Conservation (phyloP, 2,329 filamentous ascomycete genomes). For the Nemania serpens region DNA sequence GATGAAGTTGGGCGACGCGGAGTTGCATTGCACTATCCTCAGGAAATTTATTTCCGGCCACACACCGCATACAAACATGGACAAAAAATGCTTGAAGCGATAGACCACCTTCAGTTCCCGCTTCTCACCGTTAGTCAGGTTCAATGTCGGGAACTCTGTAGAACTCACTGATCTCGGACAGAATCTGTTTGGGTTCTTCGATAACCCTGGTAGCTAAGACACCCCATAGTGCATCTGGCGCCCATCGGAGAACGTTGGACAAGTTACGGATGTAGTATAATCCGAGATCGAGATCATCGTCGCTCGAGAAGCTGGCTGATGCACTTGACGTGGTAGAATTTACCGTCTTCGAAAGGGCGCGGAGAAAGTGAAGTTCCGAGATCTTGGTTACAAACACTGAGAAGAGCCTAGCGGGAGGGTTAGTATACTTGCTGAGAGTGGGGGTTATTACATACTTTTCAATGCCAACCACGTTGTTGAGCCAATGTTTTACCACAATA, state of each 20-base stretch:
- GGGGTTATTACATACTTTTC: conserved; percentile 56
- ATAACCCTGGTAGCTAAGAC: conserved; percentile 68
- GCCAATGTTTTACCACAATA: conserved; percentile 79
- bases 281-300: conserved; percentile 75
- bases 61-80: conserved; percentile 66
- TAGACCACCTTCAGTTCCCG: conserved; percentile 58
- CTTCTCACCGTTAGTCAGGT: conserved; percentile 43
- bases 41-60: conserved; percentile 51
- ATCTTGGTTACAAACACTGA: conserved; percentile 64
- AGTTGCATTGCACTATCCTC: conserved; percentile 46
- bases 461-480: conserved; percentile 68
- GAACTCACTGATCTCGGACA: conserved; percentile 58
- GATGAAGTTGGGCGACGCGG: conserved; percentile 69
- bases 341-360: conserved; percentile 35
- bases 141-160: conserved; percentile 30
- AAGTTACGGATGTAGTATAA: conserved; percentile 79
- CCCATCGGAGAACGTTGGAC: conserved; percentile 71
- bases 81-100: conserved; percentile 71
- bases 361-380: conserved; percentile 58
- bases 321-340: conserved; percentile 35
- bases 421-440: conserved; percentile 26
- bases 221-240: conserved; percentile 71
- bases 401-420: conserved; percentile 55
- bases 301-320: conserved; percentile 49
- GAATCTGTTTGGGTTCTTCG: conserved; percentile 50